Evolutionary conservation across 1,139 yeast genomes (phyloP).

Genomic region (Yamadazyma spencermartinsiae): DNA sequence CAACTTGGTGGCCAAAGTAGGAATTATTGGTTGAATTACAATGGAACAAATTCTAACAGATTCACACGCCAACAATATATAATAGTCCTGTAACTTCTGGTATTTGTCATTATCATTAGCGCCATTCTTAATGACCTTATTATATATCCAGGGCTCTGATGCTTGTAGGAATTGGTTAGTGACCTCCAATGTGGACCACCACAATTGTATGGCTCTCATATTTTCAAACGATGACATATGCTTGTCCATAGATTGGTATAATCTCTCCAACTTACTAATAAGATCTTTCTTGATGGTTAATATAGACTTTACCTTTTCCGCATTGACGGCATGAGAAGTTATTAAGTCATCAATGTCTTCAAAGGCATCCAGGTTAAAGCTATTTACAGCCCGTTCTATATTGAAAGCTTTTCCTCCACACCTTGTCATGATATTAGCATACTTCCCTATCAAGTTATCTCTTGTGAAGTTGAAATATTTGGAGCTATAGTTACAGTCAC

Average conservation of each 20-base stretch:
- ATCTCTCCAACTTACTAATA: constrained; percentile 17
- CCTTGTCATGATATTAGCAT: constrained; percentile 76
- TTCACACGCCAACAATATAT: constrained; percentile 69
- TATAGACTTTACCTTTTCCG: constrained; percentile 19
- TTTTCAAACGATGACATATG: constrained; percentile 53
- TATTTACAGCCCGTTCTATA: constrained; percentile 46
- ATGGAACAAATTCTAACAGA: constrained; percentile 67
- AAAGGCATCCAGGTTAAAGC: constrained; percentile 21
- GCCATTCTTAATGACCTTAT: constrained; percentile 28
- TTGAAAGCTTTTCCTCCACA: constrained; percentile 71
- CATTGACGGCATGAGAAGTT: constrained; percentile 11
- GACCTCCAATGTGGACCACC: constrained; percentile 61
- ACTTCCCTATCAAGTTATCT: constrained; percentile 73
- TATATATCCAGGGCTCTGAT: constrained; percentile 59
- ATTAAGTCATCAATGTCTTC: constrained; percentile 26
- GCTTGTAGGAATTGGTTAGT: constrained; percentile 66
- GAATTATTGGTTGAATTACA: constrained; percentile 70
- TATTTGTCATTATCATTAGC: constrained; percentile 20
- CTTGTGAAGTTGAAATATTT: constrained; percentile 56
- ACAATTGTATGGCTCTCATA: constrained; percentile 56
- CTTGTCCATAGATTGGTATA: constrained; percentile 36
- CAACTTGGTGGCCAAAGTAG: constrained; percentile 56
- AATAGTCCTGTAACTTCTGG: constrained; percentile 43
- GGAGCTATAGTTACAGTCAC: constrained; percentile 79
- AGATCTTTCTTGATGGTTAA: constrained; percentile 21